A percentile compares a stretch with the other conserved stretches of the same genome.
Evolutionary conservation across 75 land plant species (phyloP).

Genomic region (Picea sitchensis): DNA sequence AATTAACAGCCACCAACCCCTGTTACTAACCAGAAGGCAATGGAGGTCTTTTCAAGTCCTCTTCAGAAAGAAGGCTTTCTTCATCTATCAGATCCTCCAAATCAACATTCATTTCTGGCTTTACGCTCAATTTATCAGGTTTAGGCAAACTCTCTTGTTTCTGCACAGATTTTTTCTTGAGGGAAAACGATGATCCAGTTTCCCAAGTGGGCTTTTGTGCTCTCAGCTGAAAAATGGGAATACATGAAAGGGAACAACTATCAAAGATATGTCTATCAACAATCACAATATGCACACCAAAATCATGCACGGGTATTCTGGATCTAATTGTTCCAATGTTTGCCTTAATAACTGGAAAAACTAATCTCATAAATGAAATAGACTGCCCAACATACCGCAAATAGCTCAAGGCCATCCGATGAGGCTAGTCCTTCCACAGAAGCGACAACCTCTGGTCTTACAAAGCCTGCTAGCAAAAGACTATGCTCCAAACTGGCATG

Average conservation of each 20-base stretch:
- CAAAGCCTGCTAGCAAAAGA: constrained; percentile 67
- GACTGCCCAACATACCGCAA: constrained; percentile 21
- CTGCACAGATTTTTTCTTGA: constrained; percentile 49
- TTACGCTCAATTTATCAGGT: constrained; percentile 19
- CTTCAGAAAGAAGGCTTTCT: constrained; percentile 89
- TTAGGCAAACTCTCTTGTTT: constrained; percentile 24
- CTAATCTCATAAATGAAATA: not conserved
- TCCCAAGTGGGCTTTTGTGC: constrained; percentile 90
- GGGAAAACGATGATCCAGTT: constrained; percentile 72
- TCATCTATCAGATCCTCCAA: constrained; percentile 88
- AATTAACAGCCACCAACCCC: no score
- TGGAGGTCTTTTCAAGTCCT: constrained; percentile 85
- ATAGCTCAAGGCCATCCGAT: constrained; percentile 11
- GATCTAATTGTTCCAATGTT: not conserved
- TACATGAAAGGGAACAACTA: not conserved
- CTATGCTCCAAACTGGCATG: constrained; percentile 40
- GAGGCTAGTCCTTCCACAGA: constrained; percentile 17
- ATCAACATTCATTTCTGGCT: constrained; percentile 30
- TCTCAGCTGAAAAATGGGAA: constrained; percentile 17
- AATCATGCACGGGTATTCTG: no score
- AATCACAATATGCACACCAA: no score
- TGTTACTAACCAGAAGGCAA: constrained; percentile 34
- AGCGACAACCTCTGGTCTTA: constrained; percentile 29
- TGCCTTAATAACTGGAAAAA: not conserved
- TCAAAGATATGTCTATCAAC: not conserved